Evolutionary conservation across 805 yeast species (phyloP), one percentile per base, ranked within the genome.

Genomic region (Nakazawaea anatomiae): DNA sequence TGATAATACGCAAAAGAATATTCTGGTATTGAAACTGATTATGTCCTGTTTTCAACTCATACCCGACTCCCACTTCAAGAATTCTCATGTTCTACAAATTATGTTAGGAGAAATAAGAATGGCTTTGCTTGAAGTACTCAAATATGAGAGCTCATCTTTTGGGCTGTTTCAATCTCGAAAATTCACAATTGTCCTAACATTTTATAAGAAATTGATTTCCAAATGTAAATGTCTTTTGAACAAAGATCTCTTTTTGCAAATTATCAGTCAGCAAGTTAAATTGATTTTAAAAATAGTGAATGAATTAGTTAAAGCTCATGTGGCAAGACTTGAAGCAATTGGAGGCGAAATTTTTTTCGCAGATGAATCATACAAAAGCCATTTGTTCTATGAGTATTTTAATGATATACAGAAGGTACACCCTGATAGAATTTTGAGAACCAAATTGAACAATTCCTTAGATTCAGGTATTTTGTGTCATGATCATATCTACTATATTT

Each of bases 101-200:
- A 38, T 38, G n/a, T 42, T 47, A 6, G 14, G 25, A 12, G 45
- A 42, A 34, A 5, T 47, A 27, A 27, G 27, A 25, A 29, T 42
- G 39, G 32, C 41, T 4, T 6, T 47, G 7, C 4, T 47, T 14
- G 50, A 47, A 28, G 36, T 47, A n/a, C n/a, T 35, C 8, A 47
- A 47, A 14, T 47, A 47, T 34, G 50, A 47, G 28, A 27, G 4
- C 10, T 11, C 11, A 6, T 9, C 34, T 14, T 47, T 47, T 34
- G 34, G 41, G 25, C 18, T 2, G 28, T 12, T 47, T 35, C 50
- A 47, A 12, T 34, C 31, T 11, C 30, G 11, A 11, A 47, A 47
- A 14, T 47, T 47, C 41, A 47, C 5, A 28, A 41, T 47, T 8
- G 41, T 47, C 3, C 8, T 47, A 8, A 47, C 41, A 27, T 42